Conservation (phyloP, 2,329 filamentous ascomycete species). For the Pseudocercospora musae region DNA sequence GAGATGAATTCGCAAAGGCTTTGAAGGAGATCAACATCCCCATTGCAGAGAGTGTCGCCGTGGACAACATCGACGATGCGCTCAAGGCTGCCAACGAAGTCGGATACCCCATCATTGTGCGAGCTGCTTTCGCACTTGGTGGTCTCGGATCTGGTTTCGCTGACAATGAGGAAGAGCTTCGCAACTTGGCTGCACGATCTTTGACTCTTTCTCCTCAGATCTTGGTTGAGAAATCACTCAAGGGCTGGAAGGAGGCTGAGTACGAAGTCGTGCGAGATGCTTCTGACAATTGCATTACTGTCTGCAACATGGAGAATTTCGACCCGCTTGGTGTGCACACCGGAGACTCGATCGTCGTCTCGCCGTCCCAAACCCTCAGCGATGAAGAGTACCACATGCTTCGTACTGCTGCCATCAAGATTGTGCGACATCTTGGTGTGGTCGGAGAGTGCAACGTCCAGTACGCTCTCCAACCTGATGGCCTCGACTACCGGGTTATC, state of each 20-base stretch:
- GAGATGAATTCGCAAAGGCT: constrained; percentile 92
- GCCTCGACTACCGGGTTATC: constrained; percentile 96
- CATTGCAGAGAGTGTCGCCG: constrained; percentile 93
- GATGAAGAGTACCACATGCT: constrained; percentile 99
- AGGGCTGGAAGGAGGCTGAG: constrained; percentile 99
- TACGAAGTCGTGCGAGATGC: constrained; percentile 98
- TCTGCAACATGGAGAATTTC: constrained; percentile 99
- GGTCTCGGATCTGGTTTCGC: constrained; percentile 96
- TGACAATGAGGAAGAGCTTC: constrained; percentile 87
- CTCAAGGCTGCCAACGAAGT: constrained; percentile 80
- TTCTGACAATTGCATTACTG: constrained; percentile 97
- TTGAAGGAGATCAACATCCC: constrained; percentile 96
- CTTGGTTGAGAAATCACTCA: constrained; percentile 95
- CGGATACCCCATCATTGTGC: constrained; percentile 96
- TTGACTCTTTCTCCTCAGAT: constrained; percentile 94
- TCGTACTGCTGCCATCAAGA: constrained; percentile 94
- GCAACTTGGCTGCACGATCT: constrained; percentile 87
- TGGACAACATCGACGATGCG: constrained; percentile 86
- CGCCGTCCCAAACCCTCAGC: constrained; percentile 91
- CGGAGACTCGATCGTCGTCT: constrained; percentile 97
- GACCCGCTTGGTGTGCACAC: constrained; percentile 97
- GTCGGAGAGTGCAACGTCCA: constrained; percentile 99
- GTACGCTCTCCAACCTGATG: constrained; percentile 94
- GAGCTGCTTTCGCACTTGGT: constrained; percentile 92
- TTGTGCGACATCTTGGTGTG: constrained; percentile 92